phyloP scores from a whole-genome alignment of 2,329 filamentous ascomycete genomes.

The Pestalotiopsis sp. region DNA sequence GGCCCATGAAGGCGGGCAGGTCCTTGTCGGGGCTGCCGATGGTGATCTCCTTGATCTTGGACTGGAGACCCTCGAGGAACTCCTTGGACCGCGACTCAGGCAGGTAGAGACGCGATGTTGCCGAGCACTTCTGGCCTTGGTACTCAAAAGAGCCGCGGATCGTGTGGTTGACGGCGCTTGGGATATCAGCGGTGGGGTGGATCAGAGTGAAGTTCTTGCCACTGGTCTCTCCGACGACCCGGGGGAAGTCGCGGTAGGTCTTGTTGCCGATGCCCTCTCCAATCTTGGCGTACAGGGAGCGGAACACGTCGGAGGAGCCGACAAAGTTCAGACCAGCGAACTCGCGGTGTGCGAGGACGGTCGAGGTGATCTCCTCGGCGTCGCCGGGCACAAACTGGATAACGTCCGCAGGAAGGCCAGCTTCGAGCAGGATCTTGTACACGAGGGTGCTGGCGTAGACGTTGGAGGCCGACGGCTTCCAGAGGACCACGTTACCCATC shows the following conservation, averaged over 20 bases:
- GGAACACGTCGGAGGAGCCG: slow-evolving; percentile 89
- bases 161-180: slow-evolving; percentile 80
- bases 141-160: slow-evolving; percentile 88
- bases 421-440: slow-evolving; percentile 88
- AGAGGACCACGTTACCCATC: slow-evolving; percentile 92
- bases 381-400: slow-evolving; percentile 94
- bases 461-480: slow-evolving; percentile 92
- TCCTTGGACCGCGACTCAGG: slow-evolving; percentile 56
- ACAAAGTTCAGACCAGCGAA: slow-evolving; percentile 96
- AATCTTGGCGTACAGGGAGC: slow-evolving; percentile 84
- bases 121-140: slow-evolving; percentile 90
- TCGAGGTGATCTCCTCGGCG: slow-evolving; percentile 79
- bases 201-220: slow-evolving; percentile 93
- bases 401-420: slow-evolving; percentile 84
- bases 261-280: slow-evolving; percentile 79
- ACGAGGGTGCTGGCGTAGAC: slow-evolving; percentile 91
- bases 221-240: slow-evolving; percentile 88
- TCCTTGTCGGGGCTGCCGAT: slow-evolving; percentile 73
- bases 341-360: slow-evolving; percentile 74
- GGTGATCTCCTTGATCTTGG: slow-evolving; percentile 67
- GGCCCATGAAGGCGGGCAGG: slow-evolving; percentile 81
- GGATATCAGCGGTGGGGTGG: slow-evolving; percentile 75
- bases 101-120: slow-evolving; percentile 79
- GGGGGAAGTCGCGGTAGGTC: slow-evolving; percentile 82
- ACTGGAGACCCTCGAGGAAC: slow-evolving; percentile 63